These are phyloP conservation scores for Silybum marianum DNA, from an alignment of 129 eudicot genomes.

Conservation along the genomic window DNA sequence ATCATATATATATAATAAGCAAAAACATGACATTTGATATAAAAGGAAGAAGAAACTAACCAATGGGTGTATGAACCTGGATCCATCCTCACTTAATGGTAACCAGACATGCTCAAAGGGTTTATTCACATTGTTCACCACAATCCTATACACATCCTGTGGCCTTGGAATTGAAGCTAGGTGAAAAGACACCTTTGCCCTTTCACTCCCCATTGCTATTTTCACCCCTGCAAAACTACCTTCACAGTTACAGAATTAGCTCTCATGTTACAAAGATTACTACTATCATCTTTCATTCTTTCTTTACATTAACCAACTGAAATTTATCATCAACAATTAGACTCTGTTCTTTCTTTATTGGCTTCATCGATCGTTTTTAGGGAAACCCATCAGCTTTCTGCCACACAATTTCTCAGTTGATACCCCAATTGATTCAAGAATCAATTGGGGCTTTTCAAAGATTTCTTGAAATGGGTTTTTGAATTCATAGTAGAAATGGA, in stretches of 20 bases:
- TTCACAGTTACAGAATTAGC: slow-evolving; percentile 39
- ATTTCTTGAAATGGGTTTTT: slow-evolving; percentile 43
- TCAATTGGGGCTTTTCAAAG: slow-evolving; percentile 32
- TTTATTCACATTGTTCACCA: slow-evolving; percentile 67
- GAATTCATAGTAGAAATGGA: slow-evolving; percentile 59
- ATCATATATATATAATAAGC: neutral
- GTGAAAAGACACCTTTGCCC: slow-evolving; percentile 76
- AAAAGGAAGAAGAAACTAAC: slow-evolving; percentile 30
- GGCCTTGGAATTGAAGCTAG: slow-evolving; percentile 62
- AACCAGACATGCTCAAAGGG: slow-evolving; percentile 88
- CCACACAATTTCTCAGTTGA: slow-evolving; percentile 34
- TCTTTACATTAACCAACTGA: slow-evolving; percentile 67
- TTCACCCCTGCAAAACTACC: slow-evolving; percentile 48
- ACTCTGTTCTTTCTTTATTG: slow-evolving; percentile 47
- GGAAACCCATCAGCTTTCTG: slow-evolving; percentile 29
- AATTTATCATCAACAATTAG: slow-evolving; percentile 45
- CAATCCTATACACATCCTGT: slow-evolving; percentile 75
- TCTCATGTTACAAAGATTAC: neutral
- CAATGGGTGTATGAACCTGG: slow-evolving; percentile 78
- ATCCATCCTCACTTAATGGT: slow-evolving; percentile 73
- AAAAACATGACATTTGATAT: slow-evolving; percentile 3
- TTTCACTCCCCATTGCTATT: slow-evolving; percentile 29
- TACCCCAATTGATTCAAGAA: slow-evolving; percentile 41
- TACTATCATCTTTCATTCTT: slow-evolving; percentile 28
- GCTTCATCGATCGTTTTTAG: slow-evolving; percentile 23